These are phyloP conservation scores for Cryptococcus deneoformans DNA, from an alignment of 1,284 basidiomycete species.

Conservation along the genomic window DNA sequence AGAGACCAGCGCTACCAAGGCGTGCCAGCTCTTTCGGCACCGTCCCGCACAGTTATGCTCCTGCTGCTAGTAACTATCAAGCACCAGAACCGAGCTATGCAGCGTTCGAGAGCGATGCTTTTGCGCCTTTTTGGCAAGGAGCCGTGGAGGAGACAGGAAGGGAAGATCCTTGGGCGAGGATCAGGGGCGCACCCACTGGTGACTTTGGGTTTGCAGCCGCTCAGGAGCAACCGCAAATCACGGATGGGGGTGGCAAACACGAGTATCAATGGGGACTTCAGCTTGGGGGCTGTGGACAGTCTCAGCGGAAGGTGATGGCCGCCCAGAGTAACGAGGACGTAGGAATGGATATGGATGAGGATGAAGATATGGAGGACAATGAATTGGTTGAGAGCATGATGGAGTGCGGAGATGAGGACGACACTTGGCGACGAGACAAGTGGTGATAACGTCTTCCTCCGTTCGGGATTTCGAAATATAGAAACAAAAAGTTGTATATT, in stretches of 20 bases:
- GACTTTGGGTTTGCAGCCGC: conserved; percentile 3
- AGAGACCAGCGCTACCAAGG: conserved; percentile 9
- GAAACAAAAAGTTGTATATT: background rate
- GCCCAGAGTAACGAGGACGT: conserved; percentile 7
- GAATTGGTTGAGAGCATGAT: conserved; percentile 10
- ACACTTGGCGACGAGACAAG: background rate
- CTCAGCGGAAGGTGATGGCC: conserved; percentile 2
- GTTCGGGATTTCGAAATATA: background rate
- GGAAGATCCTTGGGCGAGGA: conserved; percentile 15
- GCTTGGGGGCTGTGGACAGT: background rate
- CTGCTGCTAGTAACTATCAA: background rate
- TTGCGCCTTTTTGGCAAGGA: conserved; percentile 13
- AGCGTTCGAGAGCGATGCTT: conserved; percentile 14
- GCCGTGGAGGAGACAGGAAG: background rate
- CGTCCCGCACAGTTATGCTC: background rate
- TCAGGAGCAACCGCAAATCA: background rate
- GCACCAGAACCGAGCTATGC: conserved; percentile 5
- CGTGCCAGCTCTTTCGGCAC: conserved; percentile 13
- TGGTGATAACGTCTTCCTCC: background rate
- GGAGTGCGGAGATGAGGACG: background rate
- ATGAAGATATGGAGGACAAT: conserved; percentile 10
- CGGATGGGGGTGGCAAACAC: background rate
- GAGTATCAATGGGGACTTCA: background rate
- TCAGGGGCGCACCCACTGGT: conserved; percentile 1
- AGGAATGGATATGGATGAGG: conserved; percentile 10